Percentiles rank a stretch among this genome's conserved stretches.
Evolutionary conservation across 179 eudicot species (phyloP).

Genomic region (Spergularia azorica): DNA sequence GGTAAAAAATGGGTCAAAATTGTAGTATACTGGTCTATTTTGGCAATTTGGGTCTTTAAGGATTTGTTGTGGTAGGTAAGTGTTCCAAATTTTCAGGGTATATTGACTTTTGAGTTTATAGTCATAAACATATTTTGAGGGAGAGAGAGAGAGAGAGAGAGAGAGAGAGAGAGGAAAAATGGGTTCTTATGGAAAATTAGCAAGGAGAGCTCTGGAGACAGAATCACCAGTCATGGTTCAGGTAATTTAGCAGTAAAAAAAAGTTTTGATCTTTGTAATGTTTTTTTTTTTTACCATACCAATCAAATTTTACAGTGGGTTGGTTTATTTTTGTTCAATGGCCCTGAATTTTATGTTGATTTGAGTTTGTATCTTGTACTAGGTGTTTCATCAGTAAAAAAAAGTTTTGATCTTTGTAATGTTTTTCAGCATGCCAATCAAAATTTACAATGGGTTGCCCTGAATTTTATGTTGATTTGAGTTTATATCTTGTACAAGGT

Average conservation of each 20-base stretch:
- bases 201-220: conserved; percentile 80
- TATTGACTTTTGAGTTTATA: conserved; percentile 7
- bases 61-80: conserved; percentile 22
- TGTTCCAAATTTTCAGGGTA: conserved; percentile 1
- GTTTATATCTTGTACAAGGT: not conserved
- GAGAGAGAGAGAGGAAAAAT: conserved; percentile 31
- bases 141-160: not conserved
- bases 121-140: not conserved
- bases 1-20: conserved; percentile 2
- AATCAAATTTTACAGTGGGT: not conserved
- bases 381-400: no score
- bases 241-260: conserved; percentile 39
- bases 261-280: conserved; percentile 8
- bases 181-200: conserved; percentile 77
- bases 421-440: conserved; percentile 14
- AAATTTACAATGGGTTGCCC: not conserved
- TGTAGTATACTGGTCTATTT: conserved; percentile 8
- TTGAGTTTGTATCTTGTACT: not conserved
- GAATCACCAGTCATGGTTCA: conserved; percentile 96
- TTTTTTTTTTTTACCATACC: not conserved
- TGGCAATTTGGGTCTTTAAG: conserved; percentile 11
- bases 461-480: conserved; percentile 14
- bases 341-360: conserved; percentile 14
- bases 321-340: not conserved
- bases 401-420: not conserved